Percentiles rank a stretch among this genome's conserved stretches.
phyloP scores from a whole-genome alignment of 352 stramenopile species.

The Saprolegnia parasitica region DNA sequence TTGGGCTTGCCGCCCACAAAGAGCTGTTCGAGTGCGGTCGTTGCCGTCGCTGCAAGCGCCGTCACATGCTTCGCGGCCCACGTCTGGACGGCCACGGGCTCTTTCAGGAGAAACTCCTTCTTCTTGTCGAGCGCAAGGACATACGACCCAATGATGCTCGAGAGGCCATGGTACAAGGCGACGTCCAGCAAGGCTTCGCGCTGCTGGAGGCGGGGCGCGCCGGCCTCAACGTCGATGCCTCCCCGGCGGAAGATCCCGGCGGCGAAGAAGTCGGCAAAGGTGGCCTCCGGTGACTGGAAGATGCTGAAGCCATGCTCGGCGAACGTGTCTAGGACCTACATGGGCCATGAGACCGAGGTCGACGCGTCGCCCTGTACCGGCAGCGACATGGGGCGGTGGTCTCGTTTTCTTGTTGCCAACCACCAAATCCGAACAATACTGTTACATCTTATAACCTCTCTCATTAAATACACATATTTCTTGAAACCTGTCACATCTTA shows the following conservation, averaged over 20 bases:
- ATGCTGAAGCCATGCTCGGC: slow-evolving; percentile 18
- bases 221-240: slow-evolving; percentile 13
- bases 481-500: no score
- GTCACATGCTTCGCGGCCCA: slow-evolving; percentile 7
- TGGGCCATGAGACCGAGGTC: neutral
- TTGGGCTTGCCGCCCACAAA: neutral
- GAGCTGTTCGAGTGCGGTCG: neutral
- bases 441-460: neutral
- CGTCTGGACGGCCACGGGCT: slow-evolving; percentile 22
- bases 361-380: neutral
- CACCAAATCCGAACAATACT: slow-evolving; percentile 1
- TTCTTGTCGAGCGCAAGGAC: slow-evolving; percentile 18
- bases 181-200: slow-evolving; percentile 18
- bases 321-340: slow-evolving; percentile 21
- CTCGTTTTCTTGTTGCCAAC: slow-evolving; percentile 16
- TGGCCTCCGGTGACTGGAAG: slow-evolving; percentile 13
- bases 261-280: slow-evolving; percentile 15
- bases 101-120: slow-evolving; percentile 13
- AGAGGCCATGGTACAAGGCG: slow-evolving; percentile 17
- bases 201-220: neutral
- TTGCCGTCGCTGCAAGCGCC: neutral
- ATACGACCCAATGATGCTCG: slow-evolving; percentile 15
- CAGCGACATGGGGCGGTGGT: slow-evolving; percentile 6
- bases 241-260: slow-evolving; percentile 20
- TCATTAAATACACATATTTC: neutral